Evolutionary conservation across 78 protist genomes (phyloP), one percentile per base, ranked within the genome.

Genomic region (Dictyostelium firmibasis): DNA sequence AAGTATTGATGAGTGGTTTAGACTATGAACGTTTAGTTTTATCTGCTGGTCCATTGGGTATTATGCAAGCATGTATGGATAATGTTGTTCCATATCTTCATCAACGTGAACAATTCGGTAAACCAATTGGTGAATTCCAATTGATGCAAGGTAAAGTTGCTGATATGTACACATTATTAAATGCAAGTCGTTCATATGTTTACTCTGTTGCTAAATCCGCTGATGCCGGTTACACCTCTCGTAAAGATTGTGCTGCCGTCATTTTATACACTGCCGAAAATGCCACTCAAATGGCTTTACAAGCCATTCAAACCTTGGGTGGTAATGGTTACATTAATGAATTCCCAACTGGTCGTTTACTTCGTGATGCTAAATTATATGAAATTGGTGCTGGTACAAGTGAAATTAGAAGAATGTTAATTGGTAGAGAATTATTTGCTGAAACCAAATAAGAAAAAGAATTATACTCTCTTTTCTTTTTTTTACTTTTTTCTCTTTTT

Each of bases 281-380:
- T 85, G 98, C 98, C 9, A 97, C 98, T 31, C 89, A 97, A 92
- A 81, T 97, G 57, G 98, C 97, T 31, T 83, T 96, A 4, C 96
- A 98, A n/a, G 98, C 99, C 81, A 95, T 98, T 62, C 99, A 98
- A 91, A 81, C 93, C 62, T 92, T 97, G 8, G 98, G 99, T 82
- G 99, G 99, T 75, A 98, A 97, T 93, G 99, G 99, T 18, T 98
- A 98, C 94, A 98, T 96, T 95, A 97, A 97, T 88, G 99, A 97
- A 57, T 98, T 97, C 97, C 98, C 98, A 43, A 92, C 98, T n/a
- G 99, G 98, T 27, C 96, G 99, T 38, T 27, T 98, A 23, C 29
- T 97, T 41, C 85, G 99, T 41, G 99, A 98, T 69, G 98, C 99
- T 84, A 98, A 98, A 94, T 92, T 98, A 27, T 98, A 98, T 44